Evolutionary conservation across 176 grass and related monocot genomes (phyloP).

Genomic region (Zizania latifolia): DNA sequence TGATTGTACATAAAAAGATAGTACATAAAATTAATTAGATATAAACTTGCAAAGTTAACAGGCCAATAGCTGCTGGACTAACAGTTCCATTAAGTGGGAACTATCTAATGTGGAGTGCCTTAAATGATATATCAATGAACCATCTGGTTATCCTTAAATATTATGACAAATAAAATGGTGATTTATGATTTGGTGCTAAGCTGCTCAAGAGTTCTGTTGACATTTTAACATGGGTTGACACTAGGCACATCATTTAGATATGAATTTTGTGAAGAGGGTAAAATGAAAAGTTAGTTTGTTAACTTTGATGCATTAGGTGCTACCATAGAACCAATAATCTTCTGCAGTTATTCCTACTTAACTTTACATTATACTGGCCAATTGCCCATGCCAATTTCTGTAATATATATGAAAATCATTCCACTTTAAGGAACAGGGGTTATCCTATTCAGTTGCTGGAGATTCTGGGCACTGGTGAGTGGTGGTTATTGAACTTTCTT

Average conservation of each 20-base stretch:
- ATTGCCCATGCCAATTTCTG: not conserved
- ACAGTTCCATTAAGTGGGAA: too few relatives aligned
- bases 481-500: not conserved
- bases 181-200: not conserved
- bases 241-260: not conserved
- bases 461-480: not conserved
- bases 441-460: not conserved
- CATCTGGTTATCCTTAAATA: not conserved
- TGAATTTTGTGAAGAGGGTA: not conserved
- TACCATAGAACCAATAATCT: not conserved
- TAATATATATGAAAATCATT: not conserved
- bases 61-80: not conserved
- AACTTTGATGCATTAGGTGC: not conserved
- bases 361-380: not conserved
- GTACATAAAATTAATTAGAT: not conserved
- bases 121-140: not conserved
- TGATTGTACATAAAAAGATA: slow-evolving; percentile 20
- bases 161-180: not conserved
- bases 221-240: not conserved
- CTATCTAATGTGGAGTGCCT: slow-evolving; percentile 1
- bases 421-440: not conserved
- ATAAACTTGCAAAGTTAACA: slow-evolving; percentile 10
- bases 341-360: not conserved
- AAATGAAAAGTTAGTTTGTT: too few relatives aligned
- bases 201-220: slow-evolving; percentile 10